Base-by-base conservation (phyloP, 805 yeast species). In the Wickerhamomyces tratensis region DNA sequence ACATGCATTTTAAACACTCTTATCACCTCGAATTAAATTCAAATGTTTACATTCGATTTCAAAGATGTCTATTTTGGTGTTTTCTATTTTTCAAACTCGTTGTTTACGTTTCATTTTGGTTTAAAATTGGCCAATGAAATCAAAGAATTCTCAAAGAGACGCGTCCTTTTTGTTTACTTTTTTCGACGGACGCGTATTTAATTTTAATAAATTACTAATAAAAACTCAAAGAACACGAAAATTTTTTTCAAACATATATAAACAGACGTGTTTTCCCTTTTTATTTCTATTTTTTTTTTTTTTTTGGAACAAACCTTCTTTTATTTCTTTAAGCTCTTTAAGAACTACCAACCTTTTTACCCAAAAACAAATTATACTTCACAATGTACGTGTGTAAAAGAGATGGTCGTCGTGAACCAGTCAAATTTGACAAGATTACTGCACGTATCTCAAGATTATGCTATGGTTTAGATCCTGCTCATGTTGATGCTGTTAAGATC, bases 351-450 rank as follows among this genome's bases (percentile, higher is more conserved):
- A 6, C 14, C 27, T 4, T 7, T 33, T 20, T 4, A 4, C 35
- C 33, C 25, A 20, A 27, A 36, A 11, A 13, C 35, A 35, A 31
- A 26, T 14, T n/a, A 34, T 35, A 12, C 29, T 36, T 13, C 42
- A 20, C 36, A 29, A 86, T 87, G 95, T 86, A 77, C 64, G 96
- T 88, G 55, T 74, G 71, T 60, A 87, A 87, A 64, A 82, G 96
- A 77, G 95, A 87, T 69, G 97, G 97, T 53, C 91, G 82, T 63
- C 79, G 82, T 65, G 97, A 88, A 69, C 93, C 91, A 35, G 96
- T 89, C 46, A 84, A 89, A 62, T 89, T 89, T 64, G 97, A 89
- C 65, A 89, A 91, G 66, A 91, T 93, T 73, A 91, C 98, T 42
- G 96, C 98, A 40, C 77, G 94, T 59, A 85, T 93, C 47, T 84